Evolutionary conservation across 306 rosid species (phyloP), one percentile per base, ranked within the genome.

Genomic region (Cyclanthera cordifolia): DNA sequence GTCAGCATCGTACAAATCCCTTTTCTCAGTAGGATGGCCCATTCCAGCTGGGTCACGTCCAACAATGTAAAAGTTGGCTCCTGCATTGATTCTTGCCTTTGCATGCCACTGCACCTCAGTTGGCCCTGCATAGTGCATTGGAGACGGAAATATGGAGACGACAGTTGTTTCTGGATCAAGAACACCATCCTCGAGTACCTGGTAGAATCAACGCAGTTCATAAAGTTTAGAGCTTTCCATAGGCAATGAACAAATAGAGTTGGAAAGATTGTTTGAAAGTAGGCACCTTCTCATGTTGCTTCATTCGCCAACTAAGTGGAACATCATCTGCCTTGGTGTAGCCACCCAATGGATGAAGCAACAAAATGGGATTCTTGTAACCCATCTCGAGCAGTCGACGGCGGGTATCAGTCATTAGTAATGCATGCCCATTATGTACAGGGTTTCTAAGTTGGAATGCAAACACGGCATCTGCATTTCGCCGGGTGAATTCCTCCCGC

Each of bases 91-190:
- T 85, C 97, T 86, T 46, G 99, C 99, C 83, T 94, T 94, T 67
- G 99, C 99, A 77, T 94, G 99, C 99, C 99, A 94, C 83, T 94
- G 99, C 73, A 94, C 99, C 79, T 94, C 99, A 6, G 99, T 94
- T 8, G 97, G 99, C 65, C 99, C 99, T 6, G 99, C 97, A 69
- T 94, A 94, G 81, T 88, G 99, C 99, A 90, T 94, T 17, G 99
- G 99, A 74, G 99, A 94, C 4, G 99, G 99, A 75, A 94, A 94
- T 78, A 94, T 94, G 59, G 99, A 94, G 57, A 94, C 96, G 50
- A 94, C 97, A 19, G 99, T 94, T 16, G 97, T 94, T 76, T 90
- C 92, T 39, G 99, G 97, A 86, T 94, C 97, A 45, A 94, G 97
- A 67, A 94, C 96, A 75, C 99, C 99, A 70, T 88, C 99, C 84